Base-by-base conservation (phyloP, 2,329 filamentous ascomycete genomes). In the Aspergillus sp. region DNA sequence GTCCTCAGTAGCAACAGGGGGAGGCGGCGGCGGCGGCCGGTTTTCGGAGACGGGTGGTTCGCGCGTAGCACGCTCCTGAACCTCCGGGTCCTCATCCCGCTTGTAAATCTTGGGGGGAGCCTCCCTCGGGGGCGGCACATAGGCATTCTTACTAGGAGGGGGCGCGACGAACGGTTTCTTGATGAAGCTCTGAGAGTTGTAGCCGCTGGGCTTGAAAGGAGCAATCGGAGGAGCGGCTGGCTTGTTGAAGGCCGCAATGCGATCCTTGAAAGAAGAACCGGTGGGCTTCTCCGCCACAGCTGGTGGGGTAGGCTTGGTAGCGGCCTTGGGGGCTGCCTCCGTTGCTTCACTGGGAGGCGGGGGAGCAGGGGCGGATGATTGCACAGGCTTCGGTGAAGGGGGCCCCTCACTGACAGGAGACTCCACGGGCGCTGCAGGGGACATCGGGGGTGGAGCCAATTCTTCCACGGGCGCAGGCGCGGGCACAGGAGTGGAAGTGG, bases 161-260 rank as follows among this genome's bases (percentile, higher is more conserved):
- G 94, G 91, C 3, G 94, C 90, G 51, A 99, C 92, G 65, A 96
- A 99, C 0, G 93, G 91, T 73, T 97, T 97, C 80, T 93, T 96
- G 73, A 99, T 86, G 66, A 97, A 97, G 53, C 82, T 80, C 26
- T 80, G 76, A 10, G 75, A 69, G 52, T 79, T 73, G 22, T 87
- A 74, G 2, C 84, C 84, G 54, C 81, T 80, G 17, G 91, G 90
- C 68, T 95, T 95, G 75, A 95, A 93, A 1, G 94, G 94, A n/a
- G 90, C 83, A 54, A 94, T 79, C 8, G 94, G 94, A 2, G 91
- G 85, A 5, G 91, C 90, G 35, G 89, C 84, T 42, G 89, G 79
- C 69, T 93, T 94, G 73, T 99, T 99, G 77, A 99, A 99, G 42
- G 94, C 93, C 32, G 94, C 94, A 68, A 99, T 96, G 57, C 94